phyloP scores from a whole-genome alignment of 306 rosid genomes.

The Luffa aegyptiaca region DNA sequence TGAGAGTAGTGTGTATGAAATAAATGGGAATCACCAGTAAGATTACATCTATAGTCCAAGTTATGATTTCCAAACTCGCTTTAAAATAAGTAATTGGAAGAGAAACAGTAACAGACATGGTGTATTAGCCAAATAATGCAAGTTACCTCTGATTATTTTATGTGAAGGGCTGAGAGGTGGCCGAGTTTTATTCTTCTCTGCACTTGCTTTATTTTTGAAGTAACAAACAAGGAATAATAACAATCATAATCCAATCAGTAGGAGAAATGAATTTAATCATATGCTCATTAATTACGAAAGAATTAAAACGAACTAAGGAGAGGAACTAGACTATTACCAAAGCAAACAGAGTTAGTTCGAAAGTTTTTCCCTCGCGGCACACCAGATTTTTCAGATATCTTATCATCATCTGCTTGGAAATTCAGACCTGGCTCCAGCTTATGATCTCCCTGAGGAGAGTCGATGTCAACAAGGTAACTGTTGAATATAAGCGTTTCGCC shows the following conservation, averaged over 20 bases:
- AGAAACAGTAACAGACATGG: neutral
- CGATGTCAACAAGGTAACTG: slow-evolving; percentile 43
- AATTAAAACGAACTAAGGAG: neutral
- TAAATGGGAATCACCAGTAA: neutral
- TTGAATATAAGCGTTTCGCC: slow-evolving; percentile 48
- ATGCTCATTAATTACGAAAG: neutral
- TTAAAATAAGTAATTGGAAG: neutral
- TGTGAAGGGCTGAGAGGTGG: slow-evolving; percentile 63
- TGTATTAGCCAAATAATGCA: neutral
- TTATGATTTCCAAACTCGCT: neutral
- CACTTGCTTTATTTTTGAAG: slow-evolving; percentile 7
- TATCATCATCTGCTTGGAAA: slow-evolving; percentile 17
- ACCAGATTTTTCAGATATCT: slow-evolving; percentile 5
- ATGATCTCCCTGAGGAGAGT: slow-evolving; percentile 30
- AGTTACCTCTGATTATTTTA: slow-evolving; percentile 58
- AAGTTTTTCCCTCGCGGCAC: neutral
- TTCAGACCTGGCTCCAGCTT: slow-evolving; percentile 22
- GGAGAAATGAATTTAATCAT: neutral
- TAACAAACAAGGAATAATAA: neutral
- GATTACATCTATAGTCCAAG: neutral
- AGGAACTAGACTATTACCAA: slow-evolving; percentile 1
- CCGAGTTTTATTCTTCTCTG: slow-evolving; percentile 19
- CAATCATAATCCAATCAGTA: neutral
- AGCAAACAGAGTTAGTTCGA: neutral
- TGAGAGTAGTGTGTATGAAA: neutral